These are phyloP conservation scores for Blakeslea trispora DNA, from an alignment of 371 early-diverging fungal genomes.

Conservation along the genomic window DNA sequence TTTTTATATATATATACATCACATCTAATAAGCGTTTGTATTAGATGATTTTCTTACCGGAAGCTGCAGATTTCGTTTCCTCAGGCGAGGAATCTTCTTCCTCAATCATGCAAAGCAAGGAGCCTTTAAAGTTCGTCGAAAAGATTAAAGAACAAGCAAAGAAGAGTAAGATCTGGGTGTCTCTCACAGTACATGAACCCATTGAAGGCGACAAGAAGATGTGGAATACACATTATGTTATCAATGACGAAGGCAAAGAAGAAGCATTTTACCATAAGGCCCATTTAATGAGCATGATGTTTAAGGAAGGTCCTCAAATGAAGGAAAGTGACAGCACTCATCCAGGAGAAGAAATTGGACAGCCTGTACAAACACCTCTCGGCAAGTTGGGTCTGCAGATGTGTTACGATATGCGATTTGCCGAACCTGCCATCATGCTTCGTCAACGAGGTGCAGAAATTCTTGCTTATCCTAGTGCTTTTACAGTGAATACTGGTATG, in stretches of 20 bases:
- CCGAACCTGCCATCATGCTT: constrained; percentile 66
- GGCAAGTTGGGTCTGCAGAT: constrained; percentile 72
- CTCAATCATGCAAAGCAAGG: constrained; percentile 50
- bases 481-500: constrained; percentile 79
- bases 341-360: constrained; percentile 54
- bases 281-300: constrained; percentile 80
- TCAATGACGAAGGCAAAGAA: constrained; percentile 62
- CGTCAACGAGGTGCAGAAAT: constrained; percentile 70
- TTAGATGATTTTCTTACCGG: constrained; percentile 83
- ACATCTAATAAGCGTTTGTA: not conserved
- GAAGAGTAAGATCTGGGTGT: constrained; percentile 67
- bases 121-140: constrained; percentile 54
- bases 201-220: constrained; percentile 18
- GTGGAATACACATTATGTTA: constrained; percentile 73
- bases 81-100: constrained; percentile 47
- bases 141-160: constrained; percentile 60
- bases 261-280: constrained; percentile 71
- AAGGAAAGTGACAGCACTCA: constrained; percentile 66
- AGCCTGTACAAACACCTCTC: constrained; percentile 66
- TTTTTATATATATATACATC: not conserved
- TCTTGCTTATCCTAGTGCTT: constrained; percentile 85
- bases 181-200: constrained; percentile 75
- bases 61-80: constrained; percentile 83
- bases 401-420: constrained; percentile 87
- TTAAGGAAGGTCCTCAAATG: constrained; percentile 59